Evolutionary conservation across 345 rosid species (phyloP).

Genomic region (Brassica rapa): DNA sequence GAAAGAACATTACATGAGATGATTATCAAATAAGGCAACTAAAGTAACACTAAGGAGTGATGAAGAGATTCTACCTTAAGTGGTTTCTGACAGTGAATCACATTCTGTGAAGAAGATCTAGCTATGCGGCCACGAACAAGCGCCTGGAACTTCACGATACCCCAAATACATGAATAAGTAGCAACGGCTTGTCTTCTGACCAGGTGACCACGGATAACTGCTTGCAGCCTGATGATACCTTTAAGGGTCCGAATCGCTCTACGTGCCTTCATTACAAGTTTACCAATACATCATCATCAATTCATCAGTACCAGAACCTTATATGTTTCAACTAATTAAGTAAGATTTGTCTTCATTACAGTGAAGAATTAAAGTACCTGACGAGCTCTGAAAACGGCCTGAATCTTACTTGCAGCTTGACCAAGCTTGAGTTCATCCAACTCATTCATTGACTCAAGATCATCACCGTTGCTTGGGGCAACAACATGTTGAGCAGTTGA

Average conservation of each 20-base stretch:
- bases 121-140: slow-evolving; percentile 62
- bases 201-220: slow-evolving; percentile 75
- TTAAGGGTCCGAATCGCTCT: slow-evolving; percentile 62
- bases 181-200: slow-evolving; percentile 89
- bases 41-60: background rate
- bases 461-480: slow-evolving; percentile 30
- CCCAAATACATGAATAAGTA: slow-evolving; percentile 60
- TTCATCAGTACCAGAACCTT: too few relatives aligned
- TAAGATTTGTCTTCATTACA: too few relatives aligned
- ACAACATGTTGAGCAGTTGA: slow-evolving; percentile 37
- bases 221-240: slow-evolving; percentile 78
- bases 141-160: slow-evolving; percentile 72
- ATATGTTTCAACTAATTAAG: too few relatives aligned
- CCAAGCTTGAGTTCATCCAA: slow-evolving; percentile 45
- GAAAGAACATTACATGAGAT: slow-evolving; percentile 12
- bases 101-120: slow-evolving; percentile 46
- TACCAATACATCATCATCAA: slow-evolving; percentile 1
- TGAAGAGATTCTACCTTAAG: slow-evolving; percentile 23
- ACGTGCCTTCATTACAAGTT: slow-evolving; percentile 53
- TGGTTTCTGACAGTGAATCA: slow-evolving; percentile 43
- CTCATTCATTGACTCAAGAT: slow-evolving; percentile 38
- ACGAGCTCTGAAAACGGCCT: slow-evolving; percentile 73
- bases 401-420: slow-evolving; percentile 61
- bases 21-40: slow-evolving; percentile 2
- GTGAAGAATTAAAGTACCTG: too few relatives aligned